A percentile compares a stretch with the other conserved stretches of the same genome.
Conservation (phyloP, 352 stramenopile species). For the Blastocystis hominis region DNA sequence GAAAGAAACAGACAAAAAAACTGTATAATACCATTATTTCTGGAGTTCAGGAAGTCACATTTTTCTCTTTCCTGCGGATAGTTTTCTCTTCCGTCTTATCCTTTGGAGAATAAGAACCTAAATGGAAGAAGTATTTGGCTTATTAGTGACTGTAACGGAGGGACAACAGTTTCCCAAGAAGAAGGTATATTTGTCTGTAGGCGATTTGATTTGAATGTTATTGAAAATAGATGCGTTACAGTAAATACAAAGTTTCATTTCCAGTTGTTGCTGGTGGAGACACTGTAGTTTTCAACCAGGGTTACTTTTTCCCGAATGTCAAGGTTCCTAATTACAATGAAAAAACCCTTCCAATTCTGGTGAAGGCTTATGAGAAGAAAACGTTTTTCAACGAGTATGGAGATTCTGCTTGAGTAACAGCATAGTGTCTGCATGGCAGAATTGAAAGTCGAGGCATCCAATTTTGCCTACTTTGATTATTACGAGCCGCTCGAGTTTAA, state of each 20-base stretch:
- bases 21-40: too few relatives aligned
- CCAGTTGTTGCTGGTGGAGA: conserved; percentile 24
- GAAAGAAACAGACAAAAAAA: too few relatives aligned
- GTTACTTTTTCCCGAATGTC: conserved; percentile 48
- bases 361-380: conserved; percentile 19
- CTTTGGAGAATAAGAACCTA: too few relatives aligned
- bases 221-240: conserved; percentile 23
- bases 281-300: conserved; percentile 3
- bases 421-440: background rate
- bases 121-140: conserved; percentile 34
- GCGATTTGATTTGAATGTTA: background rate
- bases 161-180: conserved; percentile 26
- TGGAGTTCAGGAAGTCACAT: too few relatives aligned
- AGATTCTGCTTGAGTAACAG: background rate
- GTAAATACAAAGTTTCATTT: conserved; percentile 35
- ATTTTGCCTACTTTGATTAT: conserved; percentile 49
- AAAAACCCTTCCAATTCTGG: background rate
- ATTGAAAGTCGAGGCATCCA: conserved; percentile 11
- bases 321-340: background rate
- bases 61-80: too few relatives aligned
- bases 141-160: conserved; percentile 37
- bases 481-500: conserved; percentile 16
- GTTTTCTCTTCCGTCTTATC: too few relatives aligned
- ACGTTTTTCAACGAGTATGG: background rate
- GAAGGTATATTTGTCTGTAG: conserved; percentile 30